These are phyloP conservation scores for Capillidium heterosporum DNA, from an alignment of 371 early-diverging fungal species.

Conservation along the genomic window DNA sequence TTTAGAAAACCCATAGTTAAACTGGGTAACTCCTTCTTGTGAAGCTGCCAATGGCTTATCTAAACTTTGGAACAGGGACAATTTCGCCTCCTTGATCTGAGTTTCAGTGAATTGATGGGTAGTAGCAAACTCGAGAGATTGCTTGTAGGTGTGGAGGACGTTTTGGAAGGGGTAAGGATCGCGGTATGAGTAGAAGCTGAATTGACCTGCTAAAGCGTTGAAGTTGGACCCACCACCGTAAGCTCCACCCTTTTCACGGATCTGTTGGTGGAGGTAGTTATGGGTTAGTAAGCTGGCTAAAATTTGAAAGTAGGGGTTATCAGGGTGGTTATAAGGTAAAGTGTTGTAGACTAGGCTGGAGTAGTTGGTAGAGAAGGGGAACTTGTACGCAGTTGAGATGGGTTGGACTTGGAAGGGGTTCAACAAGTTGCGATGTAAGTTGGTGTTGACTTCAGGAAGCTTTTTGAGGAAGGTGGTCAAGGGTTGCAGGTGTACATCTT, in stretches of 20 bases:
- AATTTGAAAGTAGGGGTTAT: slow-evolving; percentile 15
- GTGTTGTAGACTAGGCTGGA: slow-evolving; percentile 48
- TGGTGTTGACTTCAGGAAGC: background rate
- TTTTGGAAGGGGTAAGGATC: slow-evolving; percentile 72
- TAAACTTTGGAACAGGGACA: slow-evolving; percentile 67
- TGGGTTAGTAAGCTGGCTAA: slow-evolving; percentile 65
- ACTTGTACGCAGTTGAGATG: no score
- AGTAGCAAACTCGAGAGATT: slow-evolving; percentile 45
- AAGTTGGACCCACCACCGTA: slow-evolving; percentile 83
- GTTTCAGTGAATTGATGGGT: slow-evolving; percentile 26
- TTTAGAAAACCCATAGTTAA: background rate
- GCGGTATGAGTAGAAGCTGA: slow-evolving; percentile 83
- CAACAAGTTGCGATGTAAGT: background rate
- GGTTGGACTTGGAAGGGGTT: background rate
- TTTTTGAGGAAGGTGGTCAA: background rate
- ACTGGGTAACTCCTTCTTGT: slow-evolving; percentile 66
- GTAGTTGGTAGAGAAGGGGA: slow-evolving; percentile 78
- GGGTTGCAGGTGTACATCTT: background rate
- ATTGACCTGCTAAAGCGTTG: slow-evolving; percentile 49
- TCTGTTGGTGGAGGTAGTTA: slow-evolving; percentile 77
- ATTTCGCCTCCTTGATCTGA: slow-evolving; percentile 78
- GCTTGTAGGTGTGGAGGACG: slow-evolving; percentile 35
- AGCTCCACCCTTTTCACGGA: slow-evolving; percentile 92
- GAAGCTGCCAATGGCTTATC: slow-evolving; percentile 72
- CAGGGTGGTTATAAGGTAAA: slow-evolving; percentile 27